Base-by-base conservation (phyloP, 23 red algal species). In the Gracilaria gracilis region DNA sequence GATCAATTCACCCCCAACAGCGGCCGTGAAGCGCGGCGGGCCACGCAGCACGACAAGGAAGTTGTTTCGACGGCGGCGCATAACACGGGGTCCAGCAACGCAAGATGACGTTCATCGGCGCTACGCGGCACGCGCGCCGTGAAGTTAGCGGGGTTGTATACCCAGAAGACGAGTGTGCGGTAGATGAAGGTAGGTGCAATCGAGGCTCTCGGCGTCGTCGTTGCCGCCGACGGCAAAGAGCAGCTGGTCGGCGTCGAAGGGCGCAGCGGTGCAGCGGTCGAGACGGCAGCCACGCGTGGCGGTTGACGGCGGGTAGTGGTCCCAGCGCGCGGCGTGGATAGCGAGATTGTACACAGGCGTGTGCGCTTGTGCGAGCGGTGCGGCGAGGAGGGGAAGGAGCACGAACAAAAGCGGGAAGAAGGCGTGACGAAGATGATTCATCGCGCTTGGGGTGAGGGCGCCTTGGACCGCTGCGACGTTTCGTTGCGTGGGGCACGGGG, bases 1-100 rank as follows among this genome's bases (percentile, higher is more conserved):
- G 27, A 81, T 27, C 29, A 81, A 11, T 4, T 11, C 42, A 11
- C 42, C 5, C 42, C 11, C 49, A 59, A 29, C 21, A 27, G 44
- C 4, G 38, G 44, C 75, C 12, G 62, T 24, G 33, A 3, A 28
- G 23, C 55, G 49, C 24, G 47, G 29, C 29, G 55, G 49, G 21
- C 24, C 77, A 67, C 84, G 84, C 7, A 88, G 50, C 35, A 57
- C 51, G 9, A 88, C 84, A 16, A 72, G 44, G 66, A 88, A 39
- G 32, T 14, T 24, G 54, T 88, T 67, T 67, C 84, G 32, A 39
- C 44, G 24, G 84, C 84, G 84, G 66, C 84, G 38, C 84, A n/a
- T 4, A 88, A 17, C 49, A 76, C 51, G 35, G 84, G 84, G 64
- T 67, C 84, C 15, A 88, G 67, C 14, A 88, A 38, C 27, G 57